These are phyloP conservation scores for Starmerella davenportii DNA, from an alignment of 805 yeast genomes.

Conservation along the genomic window DNA sequence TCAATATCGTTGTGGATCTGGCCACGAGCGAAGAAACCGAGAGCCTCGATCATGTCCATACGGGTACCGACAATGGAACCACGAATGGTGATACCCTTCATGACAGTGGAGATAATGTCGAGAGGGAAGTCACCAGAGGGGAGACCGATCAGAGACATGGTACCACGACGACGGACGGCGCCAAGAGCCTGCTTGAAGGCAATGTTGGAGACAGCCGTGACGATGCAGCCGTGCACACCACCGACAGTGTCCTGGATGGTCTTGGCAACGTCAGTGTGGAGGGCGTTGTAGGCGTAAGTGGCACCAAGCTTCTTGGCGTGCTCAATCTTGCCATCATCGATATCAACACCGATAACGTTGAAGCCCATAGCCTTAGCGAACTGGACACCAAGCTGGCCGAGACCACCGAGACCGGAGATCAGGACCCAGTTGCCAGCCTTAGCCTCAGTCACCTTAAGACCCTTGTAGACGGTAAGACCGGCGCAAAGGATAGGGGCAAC, in stretches of 20 bases:
- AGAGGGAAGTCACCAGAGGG: constrained; percentile 65
- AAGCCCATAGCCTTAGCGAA: constrained; percentile 63
- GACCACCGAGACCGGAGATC: constrained; percentile 62
- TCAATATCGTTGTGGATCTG: constrained; percentile 49
- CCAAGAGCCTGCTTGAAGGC: constrained; percentile 46
- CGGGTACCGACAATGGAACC: constrained; percentile 85
- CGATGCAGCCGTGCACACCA: constrained; percentile 61
- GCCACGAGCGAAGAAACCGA: constrained; percentile 58
- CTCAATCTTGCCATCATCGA: constrained; percentile 44
- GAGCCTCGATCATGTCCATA: constrained; percentile 67
- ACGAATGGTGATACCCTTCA: constrained; percentile 49
- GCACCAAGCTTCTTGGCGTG: constrained; percentile 41
- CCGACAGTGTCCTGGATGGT: constrained; percentile 39
- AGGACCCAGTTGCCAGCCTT: constrained; percentile 60
- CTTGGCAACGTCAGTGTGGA: constrained; percentile 39
- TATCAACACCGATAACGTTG: constrained; percentile 54
- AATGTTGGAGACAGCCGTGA: constrained; percentile 53
- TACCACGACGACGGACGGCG: constrained; percentile 49
- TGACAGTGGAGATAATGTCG: constrained; percentile 55
- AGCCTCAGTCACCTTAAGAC: constrained; percentile 59
- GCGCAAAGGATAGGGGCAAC: constrained; percentile 78
- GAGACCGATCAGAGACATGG: constrained; percentile 55
- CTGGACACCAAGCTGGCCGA: constrained; percentile 57
- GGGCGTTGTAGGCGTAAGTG: constrained; percentile 39
- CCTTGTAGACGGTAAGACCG: constrained; percentile 83